Evolutionary conservation across 2,329 filamentous ascomycete species (phyloP).

Genomic region (Fusarium nelsonii): DNA sequence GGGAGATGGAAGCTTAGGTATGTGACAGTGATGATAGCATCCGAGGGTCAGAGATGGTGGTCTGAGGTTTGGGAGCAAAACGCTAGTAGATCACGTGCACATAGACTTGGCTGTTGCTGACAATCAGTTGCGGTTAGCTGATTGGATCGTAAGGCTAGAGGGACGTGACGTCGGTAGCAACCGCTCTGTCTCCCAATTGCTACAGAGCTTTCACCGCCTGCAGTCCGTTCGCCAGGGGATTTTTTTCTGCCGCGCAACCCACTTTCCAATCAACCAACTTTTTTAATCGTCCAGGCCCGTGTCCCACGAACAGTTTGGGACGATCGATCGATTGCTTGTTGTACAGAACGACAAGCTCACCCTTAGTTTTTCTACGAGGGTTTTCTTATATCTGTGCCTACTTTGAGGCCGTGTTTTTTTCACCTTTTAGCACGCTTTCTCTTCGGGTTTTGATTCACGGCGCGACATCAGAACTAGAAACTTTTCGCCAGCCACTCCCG

Average conservation of each 20-base stretch:
- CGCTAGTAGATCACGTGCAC: constrained; percentile 44
- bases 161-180: constrained; percentile 43
- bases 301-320: constrained; percentile 39
- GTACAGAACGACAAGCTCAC: constrained; percentile 29
- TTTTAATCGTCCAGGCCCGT: constrained; percentile 40
- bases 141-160: constrained; percentile 10
- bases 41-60: constrained; percentile 50
- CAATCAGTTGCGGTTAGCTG: constrained; percentile 7
- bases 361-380: constrained; percentile 4
- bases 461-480: background rate
- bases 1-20: constrained; percentile 46
- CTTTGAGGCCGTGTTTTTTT: background rate
- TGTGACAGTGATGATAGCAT: constrained; percentile 45
- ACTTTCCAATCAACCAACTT: constrained; percentile 45
- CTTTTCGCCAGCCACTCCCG: constrained; percentile 12
- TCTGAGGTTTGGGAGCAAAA: constrained; percentile 51
- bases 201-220: constrained; percentile 37
- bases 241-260: constrained; percentile 49
- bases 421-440: too few species aligned
- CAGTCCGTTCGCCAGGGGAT: constrained; percentile 32
- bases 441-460: background rate
- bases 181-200: constrained; percentile 11
- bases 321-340: constrained; percentile 41
- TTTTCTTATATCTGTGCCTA: constrained; percentile 6
- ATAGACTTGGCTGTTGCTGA: constrained; percentile 30